Conservation (phyloP, 345 rosid species). For the Linum usitatissimum region DNA sequence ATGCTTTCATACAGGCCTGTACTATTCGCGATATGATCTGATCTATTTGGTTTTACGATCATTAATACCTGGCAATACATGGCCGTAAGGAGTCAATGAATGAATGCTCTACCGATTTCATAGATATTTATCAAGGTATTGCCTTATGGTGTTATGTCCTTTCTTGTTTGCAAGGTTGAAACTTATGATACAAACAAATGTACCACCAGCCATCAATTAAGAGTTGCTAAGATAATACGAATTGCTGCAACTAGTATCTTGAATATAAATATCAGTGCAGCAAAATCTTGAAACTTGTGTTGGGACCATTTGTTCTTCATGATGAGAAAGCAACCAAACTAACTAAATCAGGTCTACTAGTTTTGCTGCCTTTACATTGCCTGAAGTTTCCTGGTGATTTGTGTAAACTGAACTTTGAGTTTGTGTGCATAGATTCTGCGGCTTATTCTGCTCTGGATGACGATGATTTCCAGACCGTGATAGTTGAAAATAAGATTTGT, state of each 20-base stretch:
- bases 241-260: slow-evolving; percentile 72
- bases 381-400: not conserved
- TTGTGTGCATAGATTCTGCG: slow-evolving; percentile 37
- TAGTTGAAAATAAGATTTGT: slow-evolving; percentile 83
- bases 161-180: slow-evolving; percentile 57
- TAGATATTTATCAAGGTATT: slow-evolving; percentile 94
- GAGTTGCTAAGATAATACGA: slow-evolving; percentile 72
- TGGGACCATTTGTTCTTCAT: slow-evolving; percentile 68
- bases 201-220: slow-evolving; percentile 40
- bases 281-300: slow-evolving; percentile 68
- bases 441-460: slow-evolving; percentile 85
- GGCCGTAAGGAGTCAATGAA: slow-evolving; percentile 82
- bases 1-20: no score
- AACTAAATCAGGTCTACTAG: slow-evolving; percentile 49
- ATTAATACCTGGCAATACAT: slow-evolving; percentile 91
- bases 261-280: slow-evolving; percentile 82
- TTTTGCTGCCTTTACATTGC: slow-evolving; percentile 8
- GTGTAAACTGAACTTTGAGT: not conserved
- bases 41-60: slow-evolving; percentile 67
- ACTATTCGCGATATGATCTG: no score
- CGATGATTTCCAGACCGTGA: slow-evolving; percentile 79
- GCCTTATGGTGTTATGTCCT: not conserved
- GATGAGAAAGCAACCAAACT: slow-evolving; percentile 76
- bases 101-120: slow-evolving; percentile 87
- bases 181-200: slow-evolving; percentile 64